A percentile compares a stretch with the other conserved stretches of the same genome.
These are phyloP conservation scores for Astrocystis sublimbata DNA, from an alignment of 495 filamentous ascomycete species.

Conservation along the genomic window DNA sequence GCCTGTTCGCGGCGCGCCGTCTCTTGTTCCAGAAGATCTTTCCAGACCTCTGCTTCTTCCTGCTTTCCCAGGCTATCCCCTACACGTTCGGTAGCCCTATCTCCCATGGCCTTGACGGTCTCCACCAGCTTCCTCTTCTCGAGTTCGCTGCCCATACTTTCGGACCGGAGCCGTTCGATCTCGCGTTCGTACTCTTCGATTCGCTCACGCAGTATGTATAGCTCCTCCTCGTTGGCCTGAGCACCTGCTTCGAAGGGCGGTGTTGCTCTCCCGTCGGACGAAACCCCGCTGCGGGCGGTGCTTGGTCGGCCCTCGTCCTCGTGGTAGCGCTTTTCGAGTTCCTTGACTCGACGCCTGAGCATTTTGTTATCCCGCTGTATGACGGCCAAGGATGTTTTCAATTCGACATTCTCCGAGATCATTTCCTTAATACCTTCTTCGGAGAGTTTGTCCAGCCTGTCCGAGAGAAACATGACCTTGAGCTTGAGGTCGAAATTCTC, in stretches of 20 bases:
- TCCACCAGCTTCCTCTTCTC: constrained; percentile 83
- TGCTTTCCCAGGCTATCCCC: constrained; percentile 71
- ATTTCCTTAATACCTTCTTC: constrained; percentile 97
- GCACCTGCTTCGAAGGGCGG: constrained; percentile 57
- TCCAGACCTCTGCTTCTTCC: constrained; percentile 91
- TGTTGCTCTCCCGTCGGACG: constrained; percentile 52
- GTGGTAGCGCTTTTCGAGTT: constrained; percentile 81
- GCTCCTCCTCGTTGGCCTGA: constrained; percentile 79
- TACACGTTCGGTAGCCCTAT: constrained; percentile 54
- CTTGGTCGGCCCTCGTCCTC: constrained; percentile 66
- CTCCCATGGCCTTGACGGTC: constrained; percentile 70
- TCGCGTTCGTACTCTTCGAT: constrained; percentile 80
- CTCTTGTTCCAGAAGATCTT: constrained; percentile 93
- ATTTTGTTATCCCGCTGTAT: constrained; percentile 85
- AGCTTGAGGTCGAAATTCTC: constrained; percentile 98
- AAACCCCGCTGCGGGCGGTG: constrained; percentile 49
- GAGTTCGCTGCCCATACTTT: constrained; percentile 70
- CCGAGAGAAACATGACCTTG: constrained; percentile 94
- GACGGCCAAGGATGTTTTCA: constrained; percentile 85
- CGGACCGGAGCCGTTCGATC: constrained; percentile 76
- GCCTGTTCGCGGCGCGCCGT: constrained; percentile 85
- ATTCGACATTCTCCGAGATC: constrained; percentile 94
- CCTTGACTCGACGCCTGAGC: constrained; percentile 73
- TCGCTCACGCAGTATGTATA: constrained; percentile 77
- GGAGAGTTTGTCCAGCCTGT: constrained; percentile 86